Evolutionary conservation across 805 yeast genomes (phyloP).

Genomic region (Kuraishia hungarica): DNA sequence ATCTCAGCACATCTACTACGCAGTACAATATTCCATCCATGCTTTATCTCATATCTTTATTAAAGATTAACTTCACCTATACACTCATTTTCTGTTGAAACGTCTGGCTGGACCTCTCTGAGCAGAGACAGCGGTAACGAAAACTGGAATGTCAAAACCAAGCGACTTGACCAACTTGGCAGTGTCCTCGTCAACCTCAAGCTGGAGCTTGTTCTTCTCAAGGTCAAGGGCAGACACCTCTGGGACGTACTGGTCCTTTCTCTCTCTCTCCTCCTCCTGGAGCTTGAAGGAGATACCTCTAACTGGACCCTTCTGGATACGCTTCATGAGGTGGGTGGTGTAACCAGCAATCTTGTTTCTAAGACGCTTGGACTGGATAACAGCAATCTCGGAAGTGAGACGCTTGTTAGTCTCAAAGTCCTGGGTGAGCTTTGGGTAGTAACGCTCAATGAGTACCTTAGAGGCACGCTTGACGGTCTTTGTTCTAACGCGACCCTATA

Average conservation of each 20-base stretch:
- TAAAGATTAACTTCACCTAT: constrained; percentile 3
- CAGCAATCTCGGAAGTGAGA: constrained; percentile 96
- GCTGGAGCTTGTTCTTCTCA: constrained; percentile 90
- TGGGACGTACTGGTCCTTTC: constrained; percentile 99
- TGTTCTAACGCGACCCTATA: constrained; percentile 99
- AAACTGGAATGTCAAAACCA: constrained; percentile 84
- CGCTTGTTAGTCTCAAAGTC: constrained; percentile 99
- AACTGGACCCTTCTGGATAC: constrained; percentile 99
- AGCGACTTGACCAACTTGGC: constrained; percentile 89
- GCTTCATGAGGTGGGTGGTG: constrained; percentile 99
- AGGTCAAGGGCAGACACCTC: constrained; percentile 99
- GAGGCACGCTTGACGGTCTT: constrained; percentile 99
- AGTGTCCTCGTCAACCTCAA: constrained; percentile 96
- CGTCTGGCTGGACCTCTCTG: constrained; percentile 84
- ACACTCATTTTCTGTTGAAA: constrained; percentile 70
- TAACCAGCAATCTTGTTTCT: constrained; percentile 99
- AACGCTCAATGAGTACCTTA: constrained; percentile 98
- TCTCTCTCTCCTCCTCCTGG: constrained; percentile 99
- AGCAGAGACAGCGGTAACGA: constrained; percentile 80
- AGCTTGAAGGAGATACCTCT: constrained; percentile 99
- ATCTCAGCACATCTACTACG: constrained; percentile 15
- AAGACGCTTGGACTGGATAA: constrained; percentile 98
- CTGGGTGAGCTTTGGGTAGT: constrained; percentile 98
- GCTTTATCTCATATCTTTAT: constrained; percentile 18
- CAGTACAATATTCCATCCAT: constrained; percentile 23